Evolutionary conservation across 2,329 filamentous ascomycete species (phyloP).

Genomic region (Colletotrichum phormii): DNA sequence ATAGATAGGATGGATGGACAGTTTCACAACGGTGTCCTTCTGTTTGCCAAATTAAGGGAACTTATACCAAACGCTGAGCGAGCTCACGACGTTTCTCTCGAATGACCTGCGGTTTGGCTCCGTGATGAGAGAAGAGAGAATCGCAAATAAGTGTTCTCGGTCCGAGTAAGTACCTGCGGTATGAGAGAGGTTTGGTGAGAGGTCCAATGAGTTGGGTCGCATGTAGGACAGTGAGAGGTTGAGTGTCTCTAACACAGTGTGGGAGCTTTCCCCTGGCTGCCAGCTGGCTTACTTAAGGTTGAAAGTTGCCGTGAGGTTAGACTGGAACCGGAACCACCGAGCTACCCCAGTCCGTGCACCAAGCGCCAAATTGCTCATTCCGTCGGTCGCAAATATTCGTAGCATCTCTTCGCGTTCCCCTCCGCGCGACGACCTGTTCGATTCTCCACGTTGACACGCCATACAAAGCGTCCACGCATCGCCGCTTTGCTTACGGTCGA

Average conservation of each 20-base stretch:
- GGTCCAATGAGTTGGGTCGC: constrained; percentile 1
- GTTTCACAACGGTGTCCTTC: constrained; percentile 13
- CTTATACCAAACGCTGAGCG: background rate
- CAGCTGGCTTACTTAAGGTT: constrained; percentile 22
- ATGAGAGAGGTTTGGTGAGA: constrained; percentile 11
- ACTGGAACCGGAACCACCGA: constrained; percentile 2
- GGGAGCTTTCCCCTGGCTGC: background rate
- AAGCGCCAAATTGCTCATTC: constrained; percentile 27
- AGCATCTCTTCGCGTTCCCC: constrained; percentile 18
- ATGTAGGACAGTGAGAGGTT: constrained; percentile 5
- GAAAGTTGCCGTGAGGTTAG: background rate
- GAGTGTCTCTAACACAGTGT: constrained; percentile 14
- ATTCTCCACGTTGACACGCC: background rate
- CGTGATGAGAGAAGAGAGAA: no score
- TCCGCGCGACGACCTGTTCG: constrained; percentile 13
- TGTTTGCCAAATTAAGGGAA: background rate
- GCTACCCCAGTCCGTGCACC: constrained; percentile 28
- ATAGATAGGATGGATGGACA: background rate
- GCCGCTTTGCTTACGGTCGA: background rate
- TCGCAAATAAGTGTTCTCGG: background rate
- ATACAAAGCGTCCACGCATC: background rate
- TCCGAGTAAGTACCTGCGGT: background rate
- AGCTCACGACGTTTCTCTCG: background rate
- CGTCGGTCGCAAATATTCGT: constrained; percentile 28
- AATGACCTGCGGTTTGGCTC: background rate